Evolutionary conservation across 805 yeast genomes (phyloP), one percentile per base, ranked within the genome.

Genomic region (Ogataea paradorogensis): DNA sequence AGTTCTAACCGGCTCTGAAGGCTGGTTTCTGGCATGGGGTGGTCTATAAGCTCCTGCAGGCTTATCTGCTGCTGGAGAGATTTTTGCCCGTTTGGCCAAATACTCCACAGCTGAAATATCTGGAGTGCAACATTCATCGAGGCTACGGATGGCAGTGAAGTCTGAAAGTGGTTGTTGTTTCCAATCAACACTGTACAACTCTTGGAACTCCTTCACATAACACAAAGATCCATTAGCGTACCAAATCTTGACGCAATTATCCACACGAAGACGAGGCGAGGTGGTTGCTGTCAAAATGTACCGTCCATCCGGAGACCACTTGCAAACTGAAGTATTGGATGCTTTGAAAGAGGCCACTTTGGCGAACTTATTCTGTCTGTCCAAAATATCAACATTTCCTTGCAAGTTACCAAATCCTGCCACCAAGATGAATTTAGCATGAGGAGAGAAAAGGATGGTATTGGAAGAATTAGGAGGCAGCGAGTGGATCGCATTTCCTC

Each of bases 361-460:
- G 40, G 73, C 67, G 62, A 89, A 91, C 63, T 85, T 84, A 59
- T 83, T 80, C 62, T 81, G 87, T 60, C 97, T 84, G 69, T 93
- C 99, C 59, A 89, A 81, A 46, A 93, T 83, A 61, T 95, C 98
- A 43, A 93, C 95, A 11, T 90, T 80, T 46, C 99, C 99, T 69
- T 91, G 97, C 61, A 93, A 76, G 65, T 93, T 93, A 55, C 99
- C 99, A 65, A 93, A 93, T 3, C 99, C 99, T 8, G 96, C 98
- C 46, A 90, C 91, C 45, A 93, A 70, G 35, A 95, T 82, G 55
- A 80, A 91, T 53, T 86, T 79, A 27, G 95, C 97, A 57, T 90
- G 95, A 6, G 99, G 99, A 7, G 98, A 89, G 63, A 86, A 93
- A 48, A 83, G 65, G 50, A 93, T 78, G 22, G 96, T 87, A 66